Conservation (phyloP, 345 rosid species). For the Isatis tinctoria region DNA sequence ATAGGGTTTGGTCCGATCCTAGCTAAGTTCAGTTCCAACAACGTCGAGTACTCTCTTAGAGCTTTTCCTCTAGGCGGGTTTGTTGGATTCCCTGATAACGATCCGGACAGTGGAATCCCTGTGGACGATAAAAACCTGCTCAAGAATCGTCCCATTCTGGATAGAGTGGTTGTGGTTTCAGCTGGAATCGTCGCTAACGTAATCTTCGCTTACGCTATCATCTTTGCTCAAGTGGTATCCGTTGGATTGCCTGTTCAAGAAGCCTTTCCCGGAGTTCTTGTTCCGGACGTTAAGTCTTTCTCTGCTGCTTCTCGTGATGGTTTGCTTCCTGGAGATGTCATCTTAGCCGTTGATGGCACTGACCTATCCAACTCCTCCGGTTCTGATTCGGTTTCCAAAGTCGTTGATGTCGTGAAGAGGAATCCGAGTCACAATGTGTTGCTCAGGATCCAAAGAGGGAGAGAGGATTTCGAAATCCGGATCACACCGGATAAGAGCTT, state of each 20-base stretch:
- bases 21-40: conserved; percentile 77
- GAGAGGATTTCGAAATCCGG: conserved; percentile 45
- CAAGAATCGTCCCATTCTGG: conserved; percentile 83
- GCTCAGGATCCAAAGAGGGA: conserved; percentile 57
- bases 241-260: conserved; percentile 96
- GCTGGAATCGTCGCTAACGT: conserved; percentile 90
- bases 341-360: conserved; percentile 58
- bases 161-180: conserved; percentile 76
- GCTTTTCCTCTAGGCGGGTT: conserved; percentile 95
- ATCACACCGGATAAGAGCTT: conserved; percentile 76
- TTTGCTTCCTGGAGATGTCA: conserved; percentile 79
- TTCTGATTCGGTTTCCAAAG: conserved; percentile 51
- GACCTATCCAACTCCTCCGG: conserved; percentile 47
- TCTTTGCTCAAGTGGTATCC: conserved; percentile 69
- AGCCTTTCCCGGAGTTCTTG: conserved; percentile 81
- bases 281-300: conserved; percentile 71
- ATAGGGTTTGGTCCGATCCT: conserved; percentile 95
- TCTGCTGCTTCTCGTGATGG: conserved; percentile 94
- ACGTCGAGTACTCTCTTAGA: conserved; percentile 86
- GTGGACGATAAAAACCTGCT: conserved; percentile 71
- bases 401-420: conserved; percentile 65
- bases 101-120: conserved; percentile 81
- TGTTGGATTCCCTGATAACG: conserved; percentile 97
- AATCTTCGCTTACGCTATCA: conserved; percentile 73
- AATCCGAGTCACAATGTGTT: conserved; percentile 58